phyloP scores from a whole-genome alignment of 768 basidiomycete species.

The Nidularia sp. region DNA sequence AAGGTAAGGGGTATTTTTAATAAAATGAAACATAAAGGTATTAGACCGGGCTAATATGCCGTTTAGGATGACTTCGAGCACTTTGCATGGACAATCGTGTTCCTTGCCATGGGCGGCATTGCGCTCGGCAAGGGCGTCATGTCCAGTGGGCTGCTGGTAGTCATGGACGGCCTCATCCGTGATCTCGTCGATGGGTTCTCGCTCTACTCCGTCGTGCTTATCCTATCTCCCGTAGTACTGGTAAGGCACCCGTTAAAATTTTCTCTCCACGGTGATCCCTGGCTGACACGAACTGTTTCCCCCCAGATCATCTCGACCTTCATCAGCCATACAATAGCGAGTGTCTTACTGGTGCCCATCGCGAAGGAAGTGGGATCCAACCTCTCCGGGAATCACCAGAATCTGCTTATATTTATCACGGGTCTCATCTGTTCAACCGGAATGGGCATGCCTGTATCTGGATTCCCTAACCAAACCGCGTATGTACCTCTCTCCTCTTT shows the following conservation, averaged over 20 bases:
- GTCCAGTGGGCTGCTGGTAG: conserved; percentile 81
- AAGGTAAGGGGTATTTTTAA: conserved; percentile 51
- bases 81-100: conserved; percentile 92
- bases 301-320: conserved; percentile 81
- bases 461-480: conserved; percentile 99
- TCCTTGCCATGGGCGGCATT: conserved; percentile 97
- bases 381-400: conserved; percentile 63
- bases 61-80: conserved; percentile 96
- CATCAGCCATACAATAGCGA: conserved; percentile 97
- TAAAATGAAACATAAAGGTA: too few relatives aligned
- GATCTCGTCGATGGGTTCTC: conserved; percentile 55
- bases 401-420: conserved; percentile 90
- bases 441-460: conserved; percentile 98
- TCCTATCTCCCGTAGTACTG: conserved; percentile 66
- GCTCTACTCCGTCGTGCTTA: conserved; percentile 67
- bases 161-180: conserved; percentile 65
- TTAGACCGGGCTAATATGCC: too few relatives aligned
- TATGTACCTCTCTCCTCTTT: conserved; percentile 34
- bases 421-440: conserved; percentile 90
- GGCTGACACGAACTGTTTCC: not conserved
- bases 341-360: conserved; percentile 94
- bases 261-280: not conserved
- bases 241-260: conserved; percentile 34
- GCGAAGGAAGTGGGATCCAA: conserved; percentile 86
- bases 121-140: conserved; percentile 92